A percentile compares a stretch with the other conserved stretches of the same genome.
Evolutionary conservation across 495 filamentous ascomycete genomes (phyloP).

Genomic region (Penicillium argentinense): DNA sequence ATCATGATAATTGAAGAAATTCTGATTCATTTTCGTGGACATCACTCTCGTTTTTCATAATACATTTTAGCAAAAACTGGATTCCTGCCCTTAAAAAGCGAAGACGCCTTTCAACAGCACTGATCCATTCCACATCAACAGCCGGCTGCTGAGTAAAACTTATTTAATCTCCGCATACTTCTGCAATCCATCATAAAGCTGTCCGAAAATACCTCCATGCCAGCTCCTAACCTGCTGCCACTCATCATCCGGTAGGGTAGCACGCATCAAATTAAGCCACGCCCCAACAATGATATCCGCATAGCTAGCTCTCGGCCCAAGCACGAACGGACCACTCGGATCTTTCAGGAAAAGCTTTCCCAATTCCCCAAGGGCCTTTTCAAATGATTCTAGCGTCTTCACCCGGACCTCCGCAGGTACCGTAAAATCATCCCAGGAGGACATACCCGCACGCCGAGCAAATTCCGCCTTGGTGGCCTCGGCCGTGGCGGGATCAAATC

Average conservation of each 20-base stretch:
- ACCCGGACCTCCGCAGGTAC: slow-evolving; percentile 42
- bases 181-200: slow-evolving; percentile 48
- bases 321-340: slow-evolving; percentile 49
- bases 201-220: slow-evolving; percentile 51
- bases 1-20: too few species aligned
- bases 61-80: too few species aligned
- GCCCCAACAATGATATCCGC: slow-evolving; percentile 64
- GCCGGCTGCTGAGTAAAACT: too few species aligned
- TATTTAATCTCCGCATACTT: slow-evolving; percentile 27
- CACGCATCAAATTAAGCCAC: slow-evolving; percentile 52
- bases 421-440: slow-evolving; percentile 47
- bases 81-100: too few species aligned
- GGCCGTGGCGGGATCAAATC: slow-evolving; percentile 43
- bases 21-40: too few species aligned
- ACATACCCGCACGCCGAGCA: slow-evolving; percentile 40
- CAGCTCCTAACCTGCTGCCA: slow-evolving; percentile 53
- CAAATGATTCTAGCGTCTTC: slow-evolving; percentile 36
- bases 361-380: slow-evolving; percentile 38
- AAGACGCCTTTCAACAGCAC: too few species aligned
- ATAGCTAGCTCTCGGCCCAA: slow-evolving; percentile 49
- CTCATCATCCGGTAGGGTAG: slow-evolving; percentile 36
- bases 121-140: too few species aligned
- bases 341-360: slow-evolving; percentile 42
- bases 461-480: slow-evolving; percentile 47
- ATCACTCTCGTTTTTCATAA: too few species aligned